Evolutionary conservation across 495 filamentous ascomycete species (phyloP), one percentile per base, ranked within the genome.

Genomic region (Neurospora sp.): DNA sequence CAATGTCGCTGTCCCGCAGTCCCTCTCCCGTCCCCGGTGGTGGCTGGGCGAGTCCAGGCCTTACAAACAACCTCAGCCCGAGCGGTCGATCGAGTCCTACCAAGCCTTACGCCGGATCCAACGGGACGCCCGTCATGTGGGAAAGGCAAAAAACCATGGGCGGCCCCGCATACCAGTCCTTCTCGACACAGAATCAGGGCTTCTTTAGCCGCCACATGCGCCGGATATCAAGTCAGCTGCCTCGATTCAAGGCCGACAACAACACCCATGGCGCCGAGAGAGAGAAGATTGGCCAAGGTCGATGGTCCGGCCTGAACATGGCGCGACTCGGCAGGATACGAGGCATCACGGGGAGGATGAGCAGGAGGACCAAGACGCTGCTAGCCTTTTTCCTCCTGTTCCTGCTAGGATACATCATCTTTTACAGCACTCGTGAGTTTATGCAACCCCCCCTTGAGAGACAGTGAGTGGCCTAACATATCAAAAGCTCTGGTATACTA

Each of bases 21-120:
- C 93, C 93, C 68, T 95, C 92, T 69, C 93, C 93, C 73, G 87
- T 88, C 71, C 89, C 88, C 74, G 91, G 91, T 75, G 93, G 91
- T 77, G 93, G 93, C 75, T 97, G 94, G 94, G 89, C 92, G 72
- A 95, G 90, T 81, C 94, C 94, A 22, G 93, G 92, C 39, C 85
- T 96, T 65, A 65, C 53, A 31, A 65, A 65, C 70, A 90, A 88
- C 68, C 88, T 89, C 72, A 83, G 81, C 69, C 83, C 86, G 48
- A 94, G 90, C 80, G 91, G 91, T 73, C 85, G 87, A 77, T 88
- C 90, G 35, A 93, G 89, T 77, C 92, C 92, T 39, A 82, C 85
- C 71, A 82, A 78, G 70, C 77, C 74, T n/a, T 81, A 82, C 69
- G 83, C 85, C 27, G 83, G 81, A 46, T 82, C 83, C 11, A 88